Conservation (phyloP, 192 early-diverging fungal species). For the Umbelopsis ramanniana region DNA sequence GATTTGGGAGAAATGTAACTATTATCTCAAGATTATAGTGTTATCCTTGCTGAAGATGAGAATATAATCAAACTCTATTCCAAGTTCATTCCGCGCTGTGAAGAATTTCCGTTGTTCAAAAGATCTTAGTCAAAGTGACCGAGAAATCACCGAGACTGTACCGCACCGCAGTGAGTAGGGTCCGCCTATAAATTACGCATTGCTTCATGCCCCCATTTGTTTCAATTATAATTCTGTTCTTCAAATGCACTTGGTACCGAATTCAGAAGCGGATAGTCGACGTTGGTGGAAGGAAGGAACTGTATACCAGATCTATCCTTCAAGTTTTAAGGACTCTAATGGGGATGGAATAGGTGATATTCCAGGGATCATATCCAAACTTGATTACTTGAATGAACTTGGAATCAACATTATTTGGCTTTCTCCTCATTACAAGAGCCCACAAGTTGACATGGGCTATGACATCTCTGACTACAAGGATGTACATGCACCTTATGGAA, state of each 20-base stretch:
- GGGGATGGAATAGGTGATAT: slow-evolving; percentile 12
- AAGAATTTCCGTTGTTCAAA: too few species aligned
- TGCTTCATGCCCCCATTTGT: neutral
- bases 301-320: slow-evolving; percentile 17
- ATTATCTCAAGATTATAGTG: too few species aligned
- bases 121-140: too few species aligned
- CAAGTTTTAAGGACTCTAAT: slow-evolving; percentile 12
- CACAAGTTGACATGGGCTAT: slow-evolving; percentile 22
- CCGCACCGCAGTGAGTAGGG: too few species aligned
- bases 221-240: too few species aligned
- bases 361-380: neutral
- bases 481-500: slow-evolving; percentile 17
- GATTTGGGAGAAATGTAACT: too few species aligned
- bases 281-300: slow-evolving; percentile 21
- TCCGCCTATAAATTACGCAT: neutral
- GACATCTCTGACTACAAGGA: slow-evolving; percentile 8
- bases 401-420: slow-evolving; percentile 6
- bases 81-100: too few species aligned
- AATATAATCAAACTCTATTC: too few species aligned
- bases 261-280: neutral
- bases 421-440: neutral
- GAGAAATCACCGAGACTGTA: too few species aligned
- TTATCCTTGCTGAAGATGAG: too few species aligned
- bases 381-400: slow-evolving; percentile 6
- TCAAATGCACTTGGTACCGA: neutral